phyloP scores from a whole-genome alignment of 495 filamentous ascomycete genomes.

The Penicillium pancosmium region DNA sequence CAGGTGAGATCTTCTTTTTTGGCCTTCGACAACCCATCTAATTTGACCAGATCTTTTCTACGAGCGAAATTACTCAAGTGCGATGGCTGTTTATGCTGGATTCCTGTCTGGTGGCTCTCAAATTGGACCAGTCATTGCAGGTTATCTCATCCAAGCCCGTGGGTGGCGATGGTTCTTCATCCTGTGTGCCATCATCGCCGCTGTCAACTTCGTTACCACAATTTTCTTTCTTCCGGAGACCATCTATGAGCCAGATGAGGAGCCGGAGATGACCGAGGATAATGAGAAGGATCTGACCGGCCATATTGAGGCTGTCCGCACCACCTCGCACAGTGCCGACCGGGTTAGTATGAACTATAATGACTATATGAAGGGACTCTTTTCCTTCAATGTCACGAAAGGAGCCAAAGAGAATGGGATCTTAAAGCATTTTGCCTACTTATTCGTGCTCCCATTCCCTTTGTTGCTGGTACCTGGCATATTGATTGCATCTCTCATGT shows the following conservation, averaged over 20 bases:
- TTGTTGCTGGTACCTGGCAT: slow-evolving; percentile 34
- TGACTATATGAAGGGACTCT: slow-evolving; percentile 33
- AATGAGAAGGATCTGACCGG: slow-evolving; percentile 18
- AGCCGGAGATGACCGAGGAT: slow-evolving; percentile 15
- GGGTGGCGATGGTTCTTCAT: slow-evolving; percentile 43
- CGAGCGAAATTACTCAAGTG: slow-evolving; percentile 43
- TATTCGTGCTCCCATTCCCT: slow-evolving; percentile 38
- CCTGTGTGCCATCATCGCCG: slow-evolving; percentile 34
- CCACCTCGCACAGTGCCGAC: slow-evolving; percentile 14
- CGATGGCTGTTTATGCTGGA: slow-evolving; percentile 42
- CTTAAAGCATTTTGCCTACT: slow-evolving; percentile 22
- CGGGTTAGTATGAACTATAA: slow-evolving; percentile 24
- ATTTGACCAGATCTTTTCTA: slow-evolving; percentile 34
- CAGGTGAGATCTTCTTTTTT: slow-evolving; percentile 21
- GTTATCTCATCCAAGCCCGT: slow-evolving; percentile 31
- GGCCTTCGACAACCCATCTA: background rate
- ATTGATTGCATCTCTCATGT: slow-evolving; percentile 36
- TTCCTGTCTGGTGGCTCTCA: slow-evolving; percentile 42
- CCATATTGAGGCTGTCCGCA: slow-evolving; percentile 25
- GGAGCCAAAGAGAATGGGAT: slow-evolving; percentile 21
- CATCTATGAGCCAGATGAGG: slow-evolving; percentile 28
- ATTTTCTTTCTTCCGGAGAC: slow-evolving; percentile 37
- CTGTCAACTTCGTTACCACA: slow-evolving; percentile 31
- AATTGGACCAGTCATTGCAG: slow-evolving; percentile 35
- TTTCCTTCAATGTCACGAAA: slow-evolving; percentile 28